A percentile compares a stretch with the other conserved stretches of the same genome.
Evolutionary conservation across 768 basidiomycete genomes (phyloP).

Genomic region (Mycena kentingensis): DNA sequence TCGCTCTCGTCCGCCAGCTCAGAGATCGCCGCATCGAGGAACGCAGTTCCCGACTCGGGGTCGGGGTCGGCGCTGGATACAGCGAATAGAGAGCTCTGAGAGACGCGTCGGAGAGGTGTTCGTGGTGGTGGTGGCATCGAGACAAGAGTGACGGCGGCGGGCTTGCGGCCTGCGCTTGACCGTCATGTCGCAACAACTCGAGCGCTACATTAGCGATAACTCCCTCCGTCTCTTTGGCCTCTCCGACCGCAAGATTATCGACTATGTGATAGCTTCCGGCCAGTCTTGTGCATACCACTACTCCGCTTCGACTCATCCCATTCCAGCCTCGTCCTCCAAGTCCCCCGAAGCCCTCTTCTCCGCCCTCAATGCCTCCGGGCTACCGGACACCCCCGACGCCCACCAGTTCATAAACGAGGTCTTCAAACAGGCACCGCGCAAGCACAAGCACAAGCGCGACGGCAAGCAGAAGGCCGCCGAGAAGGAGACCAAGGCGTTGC

Average conservation of each 20-base stretch:
- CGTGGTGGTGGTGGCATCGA: conserved; percentile 30
- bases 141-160: background rate
- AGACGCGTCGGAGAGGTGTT: conserved; percentile 86
- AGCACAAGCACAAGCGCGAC: conserved; percentile 66
- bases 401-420: conserved; percentile 81
- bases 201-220: conserved; percentile 79
- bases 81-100: conserved; percentile 87
- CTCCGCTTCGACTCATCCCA: background rate
- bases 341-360: conserved; percentile 75
- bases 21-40: conserved; percentile 79
- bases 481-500: conserved; percentile 69
- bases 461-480: conserved; percentile 67
- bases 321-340: conserved; percentile 78
- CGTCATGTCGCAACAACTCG: conserved; percentile 49
- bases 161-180: background rate
- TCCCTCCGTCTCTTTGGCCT: conserved; percentile 76
- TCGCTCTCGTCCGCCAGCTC: conserved; percentile 91
- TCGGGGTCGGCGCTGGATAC: conserved; percentile 79
- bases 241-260: conserved; percentile 80
- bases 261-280: conserved; percentile 89
- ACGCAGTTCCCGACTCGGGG: conserved; percentile 82
- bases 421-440: conserved; percentile 75
- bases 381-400: conserved; percentile 79
- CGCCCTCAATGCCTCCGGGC: conserved; percentile 73
- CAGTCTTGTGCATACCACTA: conserved; percentile 22